Conservation (phyloP, 2,329 filamentous ascomycete species). For the Fusarium penzigii region DNA sequence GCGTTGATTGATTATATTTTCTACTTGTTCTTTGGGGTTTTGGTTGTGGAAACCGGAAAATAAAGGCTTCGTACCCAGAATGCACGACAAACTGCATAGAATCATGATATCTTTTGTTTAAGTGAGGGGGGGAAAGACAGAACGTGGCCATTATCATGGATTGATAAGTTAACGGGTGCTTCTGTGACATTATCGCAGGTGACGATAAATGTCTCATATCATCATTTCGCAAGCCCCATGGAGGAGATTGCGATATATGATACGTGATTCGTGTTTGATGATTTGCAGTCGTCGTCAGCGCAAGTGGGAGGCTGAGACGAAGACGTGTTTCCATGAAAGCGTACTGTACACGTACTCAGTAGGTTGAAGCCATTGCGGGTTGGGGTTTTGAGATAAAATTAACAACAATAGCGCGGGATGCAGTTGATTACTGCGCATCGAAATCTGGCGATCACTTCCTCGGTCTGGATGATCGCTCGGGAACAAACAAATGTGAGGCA, state of each 20-base stretch:
- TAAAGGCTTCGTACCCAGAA: background rate
- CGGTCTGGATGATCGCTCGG: too few species aligned
- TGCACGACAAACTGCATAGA: too few species aligned
- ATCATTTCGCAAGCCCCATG: background rate
- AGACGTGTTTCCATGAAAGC: too few species aligned
- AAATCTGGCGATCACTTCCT: too few species aligned
- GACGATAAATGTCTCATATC: slow-evolving; percentile 2
- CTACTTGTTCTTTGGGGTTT: background rate
- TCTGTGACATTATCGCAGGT: background rate
- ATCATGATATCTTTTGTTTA: background rate
- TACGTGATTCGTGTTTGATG: background rate
- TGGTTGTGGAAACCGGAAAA: slow-evolving; percentile 5
- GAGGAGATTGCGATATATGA: background rate
- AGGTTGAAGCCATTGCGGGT: too few species aligned
- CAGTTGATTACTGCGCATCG: too few species aligned
- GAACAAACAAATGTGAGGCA: too few species aligned
- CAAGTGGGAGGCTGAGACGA: too few species aligned
- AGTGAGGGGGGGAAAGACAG: slow-evolving; percentile 3
- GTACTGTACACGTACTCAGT: too few species aligned
- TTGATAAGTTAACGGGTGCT: background rate
- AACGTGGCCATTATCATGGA: slow-evolving; percentile 2
- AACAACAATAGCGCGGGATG: too few species aligned
- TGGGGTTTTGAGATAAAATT: too few species aligned
- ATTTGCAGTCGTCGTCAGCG: background rate
- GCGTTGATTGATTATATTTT: slow-evolving; percentile 17